Conservation (phyloP, 2,329 filamentous ascomycete genomes). For the Sarocladium strictum region DNA sequence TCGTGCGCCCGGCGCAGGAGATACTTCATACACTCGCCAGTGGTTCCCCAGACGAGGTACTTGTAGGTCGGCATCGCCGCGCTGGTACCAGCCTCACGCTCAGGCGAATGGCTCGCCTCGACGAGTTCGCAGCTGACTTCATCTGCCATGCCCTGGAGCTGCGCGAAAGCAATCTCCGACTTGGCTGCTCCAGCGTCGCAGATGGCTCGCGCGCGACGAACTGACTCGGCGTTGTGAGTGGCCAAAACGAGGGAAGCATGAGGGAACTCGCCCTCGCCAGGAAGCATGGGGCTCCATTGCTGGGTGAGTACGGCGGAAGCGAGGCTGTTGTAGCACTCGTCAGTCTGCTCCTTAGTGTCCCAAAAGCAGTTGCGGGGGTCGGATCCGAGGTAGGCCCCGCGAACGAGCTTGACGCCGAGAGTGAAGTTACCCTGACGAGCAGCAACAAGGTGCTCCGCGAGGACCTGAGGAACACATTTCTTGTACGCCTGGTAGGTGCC, state of each 20-base stretch:
- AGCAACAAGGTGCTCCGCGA: constrained; percentile 53
- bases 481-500: constrained; percentile 76
- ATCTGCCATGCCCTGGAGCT: constrained; percentile 94
- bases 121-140: constrained; percentile 69
- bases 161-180: constrained; percentile 43
- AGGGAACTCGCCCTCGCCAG: constrained; percentile 43
- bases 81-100: constrained; percentile 19
- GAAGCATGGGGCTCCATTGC: constrained; percentile 31
- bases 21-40: constrained; percentile 81
- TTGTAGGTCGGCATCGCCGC: constrained; percentile 56
- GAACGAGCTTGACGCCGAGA: constrained; percentile 68
- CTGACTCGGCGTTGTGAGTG: constrained; percentile 73
- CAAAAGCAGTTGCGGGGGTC: constrained; percentile 67
- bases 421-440: constrained; percentile 57
- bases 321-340: constrained; percentile 66
- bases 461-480: constrained; percentile 51
- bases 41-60: constrained; percentile 65
- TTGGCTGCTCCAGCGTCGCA: constrained; percentile 38
- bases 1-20: constrained; percentile 57
- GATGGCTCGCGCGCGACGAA: constrained; percentile 50
- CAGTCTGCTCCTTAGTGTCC: constrained; percentile 66
- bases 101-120: constrained; percentile 27
- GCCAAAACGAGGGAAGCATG: constrained; percentile 64
- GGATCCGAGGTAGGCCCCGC: constrained; percentile 66
- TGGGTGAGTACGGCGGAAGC: constrained; percentile 60